These are phyloP conservation scores for Paratrimastix pyriformis DNA, from an alignment of 78 protist genomes.

Conservation along the genomic window DNA sequence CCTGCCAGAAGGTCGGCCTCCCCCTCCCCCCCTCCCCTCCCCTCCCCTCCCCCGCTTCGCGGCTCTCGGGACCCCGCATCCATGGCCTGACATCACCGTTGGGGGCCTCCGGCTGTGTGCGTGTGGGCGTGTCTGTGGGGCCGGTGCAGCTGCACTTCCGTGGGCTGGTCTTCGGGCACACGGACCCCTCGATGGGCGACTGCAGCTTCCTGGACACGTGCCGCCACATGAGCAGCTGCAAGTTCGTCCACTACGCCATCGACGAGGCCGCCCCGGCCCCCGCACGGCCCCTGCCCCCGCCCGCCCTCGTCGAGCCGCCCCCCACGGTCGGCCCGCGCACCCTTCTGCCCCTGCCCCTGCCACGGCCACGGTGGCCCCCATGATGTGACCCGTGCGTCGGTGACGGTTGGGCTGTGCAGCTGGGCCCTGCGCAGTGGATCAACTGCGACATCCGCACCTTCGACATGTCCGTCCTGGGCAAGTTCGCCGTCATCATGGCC, in stretches of 20 bases:
- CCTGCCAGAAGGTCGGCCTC: not conserved
- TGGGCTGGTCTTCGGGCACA: not conserved
- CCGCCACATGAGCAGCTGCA: conserved; percentile 8
- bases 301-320: not conserved
- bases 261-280: not conserved
- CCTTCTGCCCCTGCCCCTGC: not conserved
- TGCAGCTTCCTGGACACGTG: conserved; percentile 34
- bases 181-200: conserved; percentile 23
- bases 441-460: conserved; percentile 25
- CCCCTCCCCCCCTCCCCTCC: not conserved
- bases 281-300: not conserved
- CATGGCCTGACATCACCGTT: not conserved
- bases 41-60: not conserved
- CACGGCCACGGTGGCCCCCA: not conserved
- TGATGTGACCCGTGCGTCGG: not conserved
- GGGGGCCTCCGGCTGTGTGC: not conserved
- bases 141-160: conserved; percentile 10
- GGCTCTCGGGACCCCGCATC: not conserved
- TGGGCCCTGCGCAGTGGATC: not conserved
- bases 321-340: not conserved
- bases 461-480: conserved; percentile 9
- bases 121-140: not conserved
- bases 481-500: conserved; percentile 29
- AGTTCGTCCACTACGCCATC: conserved; percentile 21
- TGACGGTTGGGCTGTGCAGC: not conserved